These are phyloP conservation scores for Jamesozyma gamospora DNA, from an alignment of 805 yeast species.

Conservation along the genomic window DNA sequence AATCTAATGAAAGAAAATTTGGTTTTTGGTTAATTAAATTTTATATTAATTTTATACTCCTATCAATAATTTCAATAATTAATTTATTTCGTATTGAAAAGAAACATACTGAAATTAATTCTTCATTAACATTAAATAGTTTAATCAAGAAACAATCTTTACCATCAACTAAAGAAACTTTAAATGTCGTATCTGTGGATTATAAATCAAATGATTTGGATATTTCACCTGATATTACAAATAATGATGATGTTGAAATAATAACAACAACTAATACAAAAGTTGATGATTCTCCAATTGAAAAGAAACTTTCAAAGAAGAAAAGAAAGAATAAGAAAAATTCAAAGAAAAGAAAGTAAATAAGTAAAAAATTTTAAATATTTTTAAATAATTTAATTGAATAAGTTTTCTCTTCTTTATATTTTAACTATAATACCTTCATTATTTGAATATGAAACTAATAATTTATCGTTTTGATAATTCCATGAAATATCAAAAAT, in stretches of 20 bases:
- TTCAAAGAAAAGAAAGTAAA: no score
- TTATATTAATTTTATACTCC: no score
- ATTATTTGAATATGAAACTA: constrained; percentile 27
- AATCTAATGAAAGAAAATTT: neutral
- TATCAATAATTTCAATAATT: no score
- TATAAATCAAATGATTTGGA: constrained; percentile 1
- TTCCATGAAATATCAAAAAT: constrained; percentile 32
- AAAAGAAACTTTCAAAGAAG: no score
- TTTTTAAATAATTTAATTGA: no score
- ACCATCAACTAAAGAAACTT: constrained; percentile 3
- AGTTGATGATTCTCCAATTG: neutral
- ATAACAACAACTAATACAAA: no score
- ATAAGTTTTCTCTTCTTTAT: no score
- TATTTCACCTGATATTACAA: no score
- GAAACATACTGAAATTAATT: neutral
- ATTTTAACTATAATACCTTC: constrained; percentile 19
- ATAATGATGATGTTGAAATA: no score
- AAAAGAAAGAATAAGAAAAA: no score
- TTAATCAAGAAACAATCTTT: neutral
- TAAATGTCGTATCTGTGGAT: constrained; percentile 5
- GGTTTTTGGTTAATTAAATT: neutral
- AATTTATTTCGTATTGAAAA: neutral
- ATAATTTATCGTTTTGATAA: constrained; percentile 17
- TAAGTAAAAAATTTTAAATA: no score
- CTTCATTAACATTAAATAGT: neutral